Evolutionary conservation across 192 early-diverging fungal species (phyloP), one percentile per base, ranked within the genome.

Genomic region (Coemansia sp.): DNA sequence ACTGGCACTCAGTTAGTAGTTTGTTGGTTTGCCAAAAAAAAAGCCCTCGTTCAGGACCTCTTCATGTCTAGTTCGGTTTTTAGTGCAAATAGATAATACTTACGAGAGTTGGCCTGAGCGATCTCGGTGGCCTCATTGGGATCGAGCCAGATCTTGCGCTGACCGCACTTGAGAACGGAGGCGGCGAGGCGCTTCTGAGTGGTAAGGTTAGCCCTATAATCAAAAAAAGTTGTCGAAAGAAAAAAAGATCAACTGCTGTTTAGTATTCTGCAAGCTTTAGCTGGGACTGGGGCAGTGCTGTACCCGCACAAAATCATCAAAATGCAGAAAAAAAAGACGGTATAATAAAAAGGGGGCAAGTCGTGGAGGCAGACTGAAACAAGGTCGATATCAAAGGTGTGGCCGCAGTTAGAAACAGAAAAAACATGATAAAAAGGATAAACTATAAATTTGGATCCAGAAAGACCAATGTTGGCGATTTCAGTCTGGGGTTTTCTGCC

Each of bases 101-200:
- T 85, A 91, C 96, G 93, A 78, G 96, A 98, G 91, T 98, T 97
- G 84, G 95, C 96, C 75, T 91, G 94, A 71, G 92, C 84, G 76
- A 98, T 95, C 84, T 95, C 95, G 69, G 83, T 90, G 70, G 89
- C 87, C 88, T 98, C 95, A 83, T 93, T 94, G 64, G 96, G 96
- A 88, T 98, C 96, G 59, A 98, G 85, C 96, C 96, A 98, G 78
- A 98, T 87, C 90, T 98, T 98, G 79, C 96, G 87, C 90, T 98
- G 61, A 77, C 96, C 96, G 85, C 95, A 97, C 84, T 94, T 93
- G 77, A 98, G 89, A 81, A 98, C 93, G 84, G 92, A 90, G 70
- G 96, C 90, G 63, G 96, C 96, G 70, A 98, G 88, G 68, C 95
- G 90, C 88, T 98, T 98, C 88, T 98, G 96, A 74, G 85, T 87